A percentile compares a stretch with the other conserved stretches of the same genome.
These are phyloP conservation scores for Daldinia childiae DNA, from an alignment of 495 filamentous ascomycete species.

Conservation along the genomic window DNA sequence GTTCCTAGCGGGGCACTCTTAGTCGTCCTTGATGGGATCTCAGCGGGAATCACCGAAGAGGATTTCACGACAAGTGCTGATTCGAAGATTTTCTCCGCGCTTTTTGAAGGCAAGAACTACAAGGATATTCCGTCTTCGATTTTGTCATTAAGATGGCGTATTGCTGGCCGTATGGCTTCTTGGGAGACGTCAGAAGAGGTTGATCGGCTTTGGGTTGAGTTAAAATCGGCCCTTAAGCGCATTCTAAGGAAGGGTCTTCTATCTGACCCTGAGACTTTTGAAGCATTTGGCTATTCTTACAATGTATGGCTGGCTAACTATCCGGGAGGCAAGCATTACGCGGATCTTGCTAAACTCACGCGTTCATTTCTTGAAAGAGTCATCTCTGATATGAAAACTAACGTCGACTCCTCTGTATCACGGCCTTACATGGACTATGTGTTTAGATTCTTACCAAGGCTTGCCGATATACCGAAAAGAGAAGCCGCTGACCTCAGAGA, in stretches of 20 bases:
- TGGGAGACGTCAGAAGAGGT: conserved; percentile 49
- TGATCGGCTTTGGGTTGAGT: conserved; percentile 47
- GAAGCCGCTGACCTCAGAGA: conserved; percentile 26
- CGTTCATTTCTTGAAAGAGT: conserved; percentile 51
- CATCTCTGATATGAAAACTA: conserved; percentile 16
- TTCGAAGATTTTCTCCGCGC: conserved; percentile 46
- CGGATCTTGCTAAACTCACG: conserved; percentile 45
- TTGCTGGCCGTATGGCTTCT: conserved; percentile 48
- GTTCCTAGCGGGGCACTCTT: conserved; percentile 45
- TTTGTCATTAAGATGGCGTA: conserved; percentile 51
- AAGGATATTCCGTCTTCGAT: conserved; percentile 26
- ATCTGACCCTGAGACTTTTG: conserved; percentile 45
- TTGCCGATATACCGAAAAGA: conserved; percentile 34
- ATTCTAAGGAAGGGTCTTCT: conserved; percentile 47
- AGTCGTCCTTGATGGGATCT: conserved; percentile 60
- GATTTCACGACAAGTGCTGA: conserved; percentile 52
- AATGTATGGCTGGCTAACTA: conserved; percentile 51
- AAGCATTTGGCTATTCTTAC: conserved; percentile 55
- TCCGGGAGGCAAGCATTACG: conserved; percentile 47
- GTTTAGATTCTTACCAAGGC: conserved; percentile 40
- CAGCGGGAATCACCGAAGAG: conserved; percentile 55
- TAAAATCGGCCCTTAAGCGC: conserved; percentile 47
- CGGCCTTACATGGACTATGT: conserved; percentile 38
- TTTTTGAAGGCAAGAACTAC: conserved; percentile 36
- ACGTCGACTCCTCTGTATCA: conserved; percentile 18